A percentile compares a stretch with the other conserved stretches of the same genome.
phyloP scores from a whole-genome alignment of 768 basidiomycete species.

The Amyloporia xantha region DNA sequence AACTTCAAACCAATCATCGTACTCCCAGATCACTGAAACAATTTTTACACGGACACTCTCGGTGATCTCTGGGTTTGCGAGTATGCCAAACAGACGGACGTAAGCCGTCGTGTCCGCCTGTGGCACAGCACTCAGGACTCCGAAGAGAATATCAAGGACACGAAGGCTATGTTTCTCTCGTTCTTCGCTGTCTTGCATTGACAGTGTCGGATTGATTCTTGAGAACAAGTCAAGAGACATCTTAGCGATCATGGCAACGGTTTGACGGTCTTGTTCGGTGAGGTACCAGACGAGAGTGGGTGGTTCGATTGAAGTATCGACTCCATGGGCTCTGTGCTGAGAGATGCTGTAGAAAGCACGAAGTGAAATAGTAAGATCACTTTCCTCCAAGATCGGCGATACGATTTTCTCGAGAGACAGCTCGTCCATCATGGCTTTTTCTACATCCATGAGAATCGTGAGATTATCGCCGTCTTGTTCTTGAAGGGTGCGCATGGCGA shows the following conservation, averaged over 20 bases:
- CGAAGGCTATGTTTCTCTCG: no score
- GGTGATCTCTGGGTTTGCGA: no score
- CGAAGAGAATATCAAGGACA: no score
- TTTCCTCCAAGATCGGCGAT: constrained; percentile 10
- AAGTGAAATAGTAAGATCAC: constrained; percentile 6
- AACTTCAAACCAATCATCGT: no score
- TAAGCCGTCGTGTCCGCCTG: no score
- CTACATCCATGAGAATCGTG: constrained; percentile 5
- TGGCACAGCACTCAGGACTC: no score
- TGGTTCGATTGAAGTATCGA: not conserved
- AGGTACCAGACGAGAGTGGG: not conserved
- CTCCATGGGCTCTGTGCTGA: not conserved
- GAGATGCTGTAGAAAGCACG: not conserved
- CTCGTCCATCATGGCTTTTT: constrained; percentile 13
- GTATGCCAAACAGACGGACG: no score
- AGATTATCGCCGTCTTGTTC: constrained; percentile 2
- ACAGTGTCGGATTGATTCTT: not conserved
- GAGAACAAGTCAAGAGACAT: not conserved
- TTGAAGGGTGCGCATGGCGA: not conserved
- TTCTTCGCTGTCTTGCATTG: no score
- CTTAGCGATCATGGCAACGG: not conserved
- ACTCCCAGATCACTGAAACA: no score
- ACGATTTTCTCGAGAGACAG: constrained; percentile 10
- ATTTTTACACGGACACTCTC: no score
- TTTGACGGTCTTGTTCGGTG: not conserved